Evolutionary conservation across 2,329 filamentous ascomycete species (phyloP), one percentile per base, ranked within the genome.

Genomic region (Arthrobotrys pseudoclavata): DNA sequence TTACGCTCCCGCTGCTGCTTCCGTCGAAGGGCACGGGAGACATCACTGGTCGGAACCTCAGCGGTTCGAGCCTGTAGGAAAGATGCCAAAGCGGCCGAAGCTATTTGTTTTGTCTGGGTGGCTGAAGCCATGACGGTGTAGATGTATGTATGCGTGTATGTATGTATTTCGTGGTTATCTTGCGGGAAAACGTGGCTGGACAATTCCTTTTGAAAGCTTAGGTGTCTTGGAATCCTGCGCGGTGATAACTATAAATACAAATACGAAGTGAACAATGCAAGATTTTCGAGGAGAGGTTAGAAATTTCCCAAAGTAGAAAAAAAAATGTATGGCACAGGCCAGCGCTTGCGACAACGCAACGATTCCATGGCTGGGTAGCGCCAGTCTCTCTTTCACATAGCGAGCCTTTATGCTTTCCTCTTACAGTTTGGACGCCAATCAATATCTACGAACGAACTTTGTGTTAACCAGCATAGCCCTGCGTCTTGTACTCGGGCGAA

Each of bases 1-100:
- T 52, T 77, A 29, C 67, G 67, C 47, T 71, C 67, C 74, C 67
- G 60, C 31, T 77, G 74, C 20, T 62, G 61, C 62, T 77, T 77
- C 45, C 74, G 61, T 10, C 74, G 74, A 37, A 77, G 74, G 9
- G 67, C 74, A 26, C 74, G 74, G 26, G 74, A 77, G 52, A 61
- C 52, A 31, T 71, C 67, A 40, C 74, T 63, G 5, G 74, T 48
- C 13, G 67, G 74, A 57, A 53, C 67, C 52, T 77, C 22, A 55
- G 67, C 61, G n/a, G 66, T 62, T 55, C 74, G 74, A 13, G 52
- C 61, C 26, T 61, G 67, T 20, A 77, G 40, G 37, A 77, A 66
- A 6, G 74, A 70, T 6, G 74, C 31, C 24, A 77, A 42, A 3
- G 74, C 60, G n/a, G 61, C 24, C 7, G 74, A 71, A 15, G 74